Evolutionary conservation across 108 stramenopile genomes (phyloP), one percentile per base, ranked within the genome.

Genomic region (Hondaea fermentalgiana): DNA sequence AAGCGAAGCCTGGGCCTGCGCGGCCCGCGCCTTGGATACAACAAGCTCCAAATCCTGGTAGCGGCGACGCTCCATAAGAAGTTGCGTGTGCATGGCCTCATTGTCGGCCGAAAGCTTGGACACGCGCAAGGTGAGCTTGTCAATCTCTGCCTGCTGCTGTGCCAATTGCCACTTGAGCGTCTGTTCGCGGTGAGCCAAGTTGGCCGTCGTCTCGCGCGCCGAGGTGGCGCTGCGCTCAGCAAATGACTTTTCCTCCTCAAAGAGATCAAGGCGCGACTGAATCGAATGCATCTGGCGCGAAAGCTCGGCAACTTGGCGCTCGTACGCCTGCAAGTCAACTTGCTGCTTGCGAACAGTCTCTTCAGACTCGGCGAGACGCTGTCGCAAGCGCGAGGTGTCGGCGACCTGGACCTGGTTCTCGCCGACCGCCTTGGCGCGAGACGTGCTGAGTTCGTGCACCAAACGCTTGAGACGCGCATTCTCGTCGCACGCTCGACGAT

Each of bases 41-140:
- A 83, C 76, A 12, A 83, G 76, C 76, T 83, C 76, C 10, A 83
- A 45, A 53, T 83, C 76, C 51, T 83, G 76, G 49, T 83, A 83
- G 28, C 76, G 76, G 23, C 76, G 45, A 12, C 51, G 45, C 51
- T 83, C 76, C 12, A 19, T 43, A 12, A 83, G 23, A 35, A 83
- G 76, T 3, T 53, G 45, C 25, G 76, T 23, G 76, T 83, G 76
- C n/a, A 83, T n/a, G 25, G 76, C 76, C 28, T 83, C 76, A 45
- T 83, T 83, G 49, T 83, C 76, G 51, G 49, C 76, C 6, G 45
- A 23, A 12, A 83, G 45, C 25, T 53, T 47, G 6, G 76, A 83
- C 10, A 83, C 23, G n/a, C 76, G 45, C 10, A 53, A 12, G 1
- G 76, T 83, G 76, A 83, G 76, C 76, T 53, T 83, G 25, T 83